Percentiles rank a stretch among this genome's conserved stretches.
These are phyloP conservation scores for Kwoniella dendrophila DNA, from an alignment of 768 basidiomycete genomes.

Conservation along the genomic window DNA sequence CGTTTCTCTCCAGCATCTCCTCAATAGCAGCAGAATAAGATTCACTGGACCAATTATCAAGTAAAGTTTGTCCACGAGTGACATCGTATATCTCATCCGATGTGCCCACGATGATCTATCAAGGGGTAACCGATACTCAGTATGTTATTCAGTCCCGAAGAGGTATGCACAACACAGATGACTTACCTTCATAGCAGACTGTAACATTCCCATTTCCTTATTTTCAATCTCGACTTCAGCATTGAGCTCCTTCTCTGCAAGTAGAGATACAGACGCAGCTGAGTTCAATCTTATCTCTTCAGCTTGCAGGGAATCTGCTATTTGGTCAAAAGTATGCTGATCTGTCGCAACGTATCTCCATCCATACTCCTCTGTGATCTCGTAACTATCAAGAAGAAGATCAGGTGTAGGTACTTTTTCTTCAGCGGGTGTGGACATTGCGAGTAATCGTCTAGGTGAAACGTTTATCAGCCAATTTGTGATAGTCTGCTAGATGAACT, in stretches of 20 bases:
- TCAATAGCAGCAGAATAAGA: constrained; percentile 59
- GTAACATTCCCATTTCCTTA: constrained; percentile 13
- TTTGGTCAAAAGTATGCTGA: constrained; percentile 11
- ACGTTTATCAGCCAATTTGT: constrained; percentile 43
- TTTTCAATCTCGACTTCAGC: not conserved
- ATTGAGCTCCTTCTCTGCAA: not conserved
- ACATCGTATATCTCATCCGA: constrained; percentile 57
- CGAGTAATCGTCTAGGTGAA: constrained; percentile 9
- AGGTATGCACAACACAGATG: constrained; percentile 37
- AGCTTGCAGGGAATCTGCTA: constrained; percentile 12
- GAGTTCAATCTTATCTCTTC: constrained; percentile 18
- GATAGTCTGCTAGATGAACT: no score
- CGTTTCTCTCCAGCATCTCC: constrained; percentile 66
- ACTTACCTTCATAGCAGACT: constrained; percentile 22
- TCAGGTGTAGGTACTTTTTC: constrained; percentile 25
- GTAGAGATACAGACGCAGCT: constrained; percentile 4
- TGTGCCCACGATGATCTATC: constrained; percentile 79
- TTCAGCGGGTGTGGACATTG: constrained; percentile 25
- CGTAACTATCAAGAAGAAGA: constrained; percentile 21
- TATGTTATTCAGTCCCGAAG: constrained; percentile 65
- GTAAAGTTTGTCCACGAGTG: constrained; percentile 3
- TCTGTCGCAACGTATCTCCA: constrained; percentile 26
- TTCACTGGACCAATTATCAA: constrained; percentile 5
- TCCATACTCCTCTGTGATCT: constrained; percentile 10
- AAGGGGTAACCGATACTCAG: constrained; percentile 53